These are phyloP conservation scores for Streptanthus diversifolius DNA, from an alignment of 345 rosid species.

Conservation along the genomic window DNA sequence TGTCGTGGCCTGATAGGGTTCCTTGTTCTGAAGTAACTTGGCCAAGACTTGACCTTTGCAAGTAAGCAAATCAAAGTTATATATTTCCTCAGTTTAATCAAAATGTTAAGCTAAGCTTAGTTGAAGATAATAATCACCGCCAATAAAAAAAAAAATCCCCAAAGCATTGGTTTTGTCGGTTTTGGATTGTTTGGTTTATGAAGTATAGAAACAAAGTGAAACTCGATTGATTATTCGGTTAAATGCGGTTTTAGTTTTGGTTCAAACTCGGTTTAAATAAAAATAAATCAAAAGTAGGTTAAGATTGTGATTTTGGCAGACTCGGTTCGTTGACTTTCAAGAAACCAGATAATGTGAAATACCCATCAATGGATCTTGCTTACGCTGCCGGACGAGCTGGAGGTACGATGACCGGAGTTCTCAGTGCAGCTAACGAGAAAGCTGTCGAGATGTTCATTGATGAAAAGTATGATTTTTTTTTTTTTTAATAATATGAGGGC, in stretches of 20 bases:
- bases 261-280: background rate
- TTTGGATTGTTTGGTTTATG: too few species aligned
- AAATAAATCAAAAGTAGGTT: background rate
- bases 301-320: conserved; percentile 40
- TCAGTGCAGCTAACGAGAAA: conserved; percentile 92
- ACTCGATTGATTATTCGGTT: too few species aligned
- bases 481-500: too few species aligned
- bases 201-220: too few species aligned
- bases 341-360: conserved; percentile 83
- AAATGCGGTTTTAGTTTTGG: background rate
- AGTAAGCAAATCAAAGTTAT: conserved; percentile 40
- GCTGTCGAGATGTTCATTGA: conserved; percentile 80
- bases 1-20: conserved; percentile 97
- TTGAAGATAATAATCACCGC: background rate
- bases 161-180: too few species aligned
- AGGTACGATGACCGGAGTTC: conserved; percentile 99
- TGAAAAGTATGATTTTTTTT: conserved; percentile 51
- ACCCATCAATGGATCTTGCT: conserved; percentile 93
- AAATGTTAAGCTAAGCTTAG: background rate
- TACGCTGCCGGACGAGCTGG: conserved; percentile 97
- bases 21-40: conserved; percentile 92
- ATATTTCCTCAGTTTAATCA: background rate
- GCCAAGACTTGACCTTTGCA: conserved; percentile 98
- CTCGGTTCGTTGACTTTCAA: conserved; percentile 85
- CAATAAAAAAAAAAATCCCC: too few species aligned